Conservation (phyloP, 2,329 filamentous ascomycete genomes). For the Aspergillus neotritici region DNA sequence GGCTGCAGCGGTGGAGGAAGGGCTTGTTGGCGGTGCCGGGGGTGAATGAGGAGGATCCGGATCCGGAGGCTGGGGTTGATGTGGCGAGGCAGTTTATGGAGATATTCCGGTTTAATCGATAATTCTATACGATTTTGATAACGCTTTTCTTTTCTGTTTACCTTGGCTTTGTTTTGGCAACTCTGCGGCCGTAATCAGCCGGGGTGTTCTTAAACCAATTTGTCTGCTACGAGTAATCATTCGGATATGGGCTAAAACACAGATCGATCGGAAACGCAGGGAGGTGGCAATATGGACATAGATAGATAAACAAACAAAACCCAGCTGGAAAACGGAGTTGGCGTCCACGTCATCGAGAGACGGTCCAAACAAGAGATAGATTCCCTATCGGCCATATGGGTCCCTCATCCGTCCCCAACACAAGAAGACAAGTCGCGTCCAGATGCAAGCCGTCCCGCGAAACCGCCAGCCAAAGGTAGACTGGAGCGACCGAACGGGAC, state of each 20-base stretch:
- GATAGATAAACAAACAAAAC: conserved; percentile 1
- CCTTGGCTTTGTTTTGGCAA: too few relatives aligned
- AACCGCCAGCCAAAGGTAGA: background rate
- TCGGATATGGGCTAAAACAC: conserved; percentile 3
- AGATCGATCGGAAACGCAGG: conserved; percentile 1
- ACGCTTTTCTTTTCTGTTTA: too few relatives aligned
- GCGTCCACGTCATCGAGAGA: background rate
- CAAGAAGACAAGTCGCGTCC: too few relatives aligned
- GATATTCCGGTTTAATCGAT: conserved; percentile 40
- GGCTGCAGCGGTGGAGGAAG: conserved; percentile 18
- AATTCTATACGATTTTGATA: background rate
- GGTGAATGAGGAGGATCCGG: conserved; percentile 23
- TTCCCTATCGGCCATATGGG: background rate
- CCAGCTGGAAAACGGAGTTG: background rate
- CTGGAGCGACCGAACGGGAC: background rate
- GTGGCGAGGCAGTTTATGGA: conserved; percentile 43
- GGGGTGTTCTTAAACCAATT: too few relatives aligned
- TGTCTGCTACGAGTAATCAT: conserved; percentile 10
- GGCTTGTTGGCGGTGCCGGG: too few relatives aligned
- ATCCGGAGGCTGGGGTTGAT: conserved; percentile 35
- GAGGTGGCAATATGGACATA: conserved; percentile 5
- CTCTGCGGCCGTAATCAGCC: too few relatives aligned
- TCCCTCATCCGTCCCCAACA: background rate
- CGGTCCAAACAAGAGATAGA: background rate
- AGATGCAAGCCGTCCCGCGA: background rate